These are phyloP conservation scores for Alternaria consortialis DNA, from an alignment of 2,329 filamentous ascomycete genomes.

Conservation along the genomic window DNA sequence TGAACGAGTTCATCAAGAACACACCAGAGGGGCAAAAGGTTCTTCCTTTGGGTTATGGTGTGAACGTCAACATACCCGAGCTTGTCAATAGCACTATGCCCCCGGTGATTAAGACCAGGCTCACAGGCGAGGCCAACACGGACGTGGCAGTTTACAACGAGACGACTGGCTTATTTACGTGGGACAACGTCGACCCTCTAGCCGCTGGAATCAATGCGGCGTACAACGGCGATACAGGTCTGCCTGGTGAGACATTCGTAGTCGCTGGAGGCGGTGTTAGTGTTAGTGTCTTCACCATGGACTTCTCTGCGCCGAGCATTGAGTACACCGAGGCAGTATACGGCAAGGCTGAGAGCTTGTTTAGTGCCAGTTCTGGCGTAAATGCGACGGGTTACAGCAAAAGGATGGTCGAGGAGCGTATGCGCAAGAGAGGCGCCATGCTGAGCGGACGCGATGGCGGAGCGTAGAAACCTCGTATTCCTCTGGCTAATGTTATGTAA, in stretches of 20 bases:
- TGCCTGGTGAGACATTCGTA: slow-evolving; percentile 62
- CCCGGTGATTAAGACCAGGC: slow-evolving; percentile 57
- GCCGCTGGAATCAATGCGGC: slow-evolving; percentile 62
- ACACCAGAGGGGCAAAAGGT: slow-evolving; percentile 41
- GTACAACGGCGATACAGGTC: slow-evolving; percentile 61
- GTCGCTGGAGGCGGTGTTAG: slow-evolving; percentile 55
- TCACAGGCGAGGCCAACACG: slow-evolving; percentile 60
- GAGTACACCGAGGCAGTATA: slow-evolving; percentile 35
- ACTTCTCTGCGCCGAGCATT: slow-evolving; percentile 59
- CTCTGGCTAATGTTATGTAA: slow-evolving; percentile 6
- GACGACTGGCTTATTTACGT: slow-evolving; percentile 55
- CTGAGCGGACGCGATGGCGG: slow-evolving; percentile 14
- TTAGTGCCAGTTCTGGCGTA: slow-evolving; percentile 7
- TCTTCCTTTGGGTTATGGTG: slow-evolving; percentile 62
- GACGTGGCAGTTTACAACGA: slow-evolving; percentile 58
- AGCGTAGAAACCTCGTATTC: background rate
- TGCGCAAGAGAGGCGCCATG: slow-evolving; percentile 26
- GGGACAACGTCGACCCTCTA: slow-evolving; percentile 59
- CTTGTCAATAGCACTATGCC: slow-evolving; percentile 55
- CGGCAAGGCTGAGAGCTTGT: slow-evolving; percentile 23
- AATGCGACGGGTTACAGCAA: slow-evolving; percentile 27
- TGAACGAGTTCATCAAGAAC: slow-evolving; percentile 56
- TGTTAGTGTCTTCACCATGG: slow-evolving; percentile 61
- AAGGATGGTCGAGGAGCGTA: slow-evolving; percentile 28
- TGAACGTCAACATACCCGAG: slow-evolving; percentile 61